These are phyloP conservation scores for Phalaenopsis equestris DNA, from an alignment of 106 monocot species.

Conservation along the genomic window DNA sequence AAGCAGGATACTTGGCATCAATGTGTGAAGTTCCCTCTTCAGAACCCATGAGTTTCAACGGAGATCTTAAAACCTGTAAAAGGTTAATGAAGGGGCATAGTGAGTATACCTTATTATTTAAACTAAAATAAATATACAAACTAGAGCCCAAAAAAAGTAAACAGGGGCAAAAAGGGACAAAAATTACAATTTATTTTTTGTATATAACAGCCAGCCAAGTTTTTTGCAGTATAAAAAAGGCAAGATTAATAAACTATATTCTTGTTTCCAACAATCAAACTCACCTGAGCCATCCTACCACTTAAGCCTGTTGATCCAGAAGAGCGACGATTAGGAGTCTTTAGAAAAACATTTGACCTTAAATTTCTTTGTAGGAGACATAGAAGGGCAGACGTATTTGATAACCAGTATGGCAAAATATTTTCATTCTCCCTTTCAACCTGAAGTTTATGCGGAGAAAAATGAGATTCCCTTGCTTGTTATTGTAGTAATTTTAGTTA, in stretches of 20 bases:
- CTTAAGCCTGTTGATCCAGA: slow-evolving; percentile 28
- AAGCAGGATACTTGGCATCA: slow-evolving; percentile 89
- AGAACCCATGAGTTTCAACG: slow-evolving; percentile 41
- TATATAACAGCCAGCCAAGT: background rate
- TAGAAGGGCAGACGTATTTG: slow-evolving; percentile 79
- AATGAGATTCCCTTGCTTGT: background rate
- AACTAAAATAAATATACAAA: background rate
- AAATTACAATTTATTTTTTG: background rate
- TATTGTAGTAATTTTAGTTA: background rate
- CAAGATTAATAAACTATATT: slow-evolving; percentile 3
- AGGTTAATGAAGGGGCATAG: background rate
- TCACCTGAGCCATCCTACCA: slow-evolving; percentile 40
- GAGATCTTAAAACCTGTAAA: slow-evolving; percentile 47
- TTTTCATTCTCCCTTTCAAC: slow-evolving; percentile 36
- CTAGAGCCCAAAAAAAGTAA: background rate
- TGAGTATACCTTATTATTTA: background rate
- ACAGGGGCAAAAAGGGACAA: background rate
- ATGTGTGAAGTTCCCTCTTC: slow-evolving; percentile 54
- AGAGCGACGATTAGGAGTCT: slow-evolving; percentile 60
- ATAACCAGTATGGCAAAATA: slow-evolving; percentile 85
- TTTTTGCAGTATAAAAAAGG: background rate
- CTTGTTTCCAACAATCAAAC: background rate
- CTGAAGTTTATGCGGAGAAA: slow-evolving; percentile 29
- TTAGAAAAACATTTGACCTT: slow-evolving; percentile 67
- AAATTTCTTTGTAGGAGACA: slow-evolving; percentile 91